phyloP scores from a whole-genome alignment of 139 green algal genomes.

The Haematococcus sp. region DNA sequence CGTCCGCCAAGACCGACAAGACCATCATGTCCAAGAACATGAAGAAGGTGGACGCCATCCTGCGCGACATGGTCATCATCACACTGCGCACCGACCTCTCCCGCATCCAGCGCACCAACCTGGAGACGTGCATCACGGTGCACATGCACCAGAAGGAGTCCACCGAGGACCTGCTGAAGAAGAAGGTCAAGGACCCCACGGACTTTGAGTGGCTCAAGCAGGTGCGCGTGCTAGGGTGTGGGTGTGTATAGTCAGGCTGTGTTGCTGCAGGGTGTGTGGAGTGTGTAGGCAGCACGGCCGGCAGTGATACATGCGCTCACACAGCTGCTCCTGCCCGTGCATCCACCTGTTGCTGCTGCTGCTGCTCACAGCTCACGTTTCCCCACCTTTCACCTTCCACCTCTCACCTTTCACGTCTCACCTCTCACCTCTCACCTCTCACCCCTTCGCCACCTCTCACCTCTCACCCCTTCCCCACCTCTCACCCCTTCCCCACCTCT shows the following conservation, averaged over 20 bases:
- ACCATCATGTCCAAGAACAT: conserved; percentile 80
- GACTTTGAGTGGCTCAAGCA: conserved; percentile 99
- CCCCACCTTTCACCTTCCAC: too few relatives aligned
- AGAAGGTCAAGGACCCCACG: conserved; percentile 90
- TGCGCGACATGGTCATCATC: conserved; percentile 76
- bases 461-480: too few relatives aligned
- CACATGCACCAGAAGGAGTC: conserved; percentile 98
- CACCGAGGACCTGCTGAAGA: conserved; percentile 85
- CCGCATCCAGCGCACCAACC: conserved; percentile 82
- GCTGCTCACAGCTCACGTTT: too few relatives aligned
- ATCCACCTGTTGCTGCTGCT: too few relatives aligned
- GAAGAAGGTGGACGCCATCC: conserved; percentile 63
- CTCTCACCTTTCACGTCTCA: too few relatives aligned
- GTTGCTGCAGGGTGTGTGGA: neutral
- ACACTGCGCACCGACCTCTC: conserved; percentile 80
- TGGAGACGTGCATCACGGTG: conserved; percentile 97
- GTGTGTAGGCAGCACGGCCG: neutral
- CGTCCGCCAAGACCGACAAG: conserved; percentile 82
- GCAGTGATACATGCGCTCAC: neutral
- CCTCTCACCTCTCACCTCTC: too few relatives aligned
- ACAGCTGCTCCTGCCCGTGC: neutral
- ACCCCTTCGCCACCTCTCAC: too few relatives aligned
- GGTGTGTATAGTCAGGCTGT: too few relatives aligned
- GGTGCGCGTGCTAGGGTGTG: conserved; percentile 45
- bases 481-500: too few relatives aligned